These are phyloP conservation scores for Emericellopsis atlantica DNA, from an alignment of 2,329 filamentous ascomycete genomes.

Conservation along the genomic window DNA sequence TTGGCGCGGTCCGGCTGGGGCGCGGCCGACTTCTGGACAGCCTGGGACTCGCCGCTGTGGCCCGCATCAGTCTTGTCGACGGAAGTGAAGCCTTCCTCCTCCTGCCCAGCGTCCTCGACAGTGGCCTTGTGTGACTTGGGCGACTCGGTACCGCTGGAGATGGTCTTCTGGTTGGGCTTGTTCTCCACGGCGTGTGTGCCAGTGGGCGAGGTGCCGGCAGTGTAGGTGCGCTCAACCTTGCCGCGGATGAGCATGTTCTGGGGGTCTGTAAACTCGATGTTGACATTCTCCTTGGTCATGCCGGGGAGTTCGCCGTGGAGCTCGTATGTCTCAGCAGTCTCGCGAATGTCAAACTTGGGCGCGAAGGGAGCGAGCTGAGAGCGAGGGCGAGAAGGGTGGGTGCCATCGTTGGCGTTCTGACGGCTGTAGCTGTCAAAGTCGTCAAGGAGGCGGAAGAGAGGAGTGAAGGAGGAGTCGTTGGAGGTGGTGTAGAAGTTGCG, in stretches of 20 bases:
- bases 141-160: conserved; percentile 23
- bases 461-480: conserved; percentile 36
- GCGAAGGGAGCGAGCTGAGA: conserved; percentile 33
- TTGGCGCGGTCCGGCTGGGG: conserved; percentile 28
- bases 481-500: conserved; percentile 29
- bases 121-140: conserved; percentile 39
- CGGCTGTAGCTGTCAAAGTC: conserved; percentile 47
- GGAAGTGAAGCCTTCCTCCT: conserved; percentile 14
- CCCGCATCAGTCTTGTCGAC: not conserved
- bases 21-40: conserved; percentile 14
- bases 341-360: conserved; percentile 68
- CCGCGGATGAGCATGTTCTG: conserved; percentile 63
- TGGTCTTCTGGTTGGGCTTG: conserved; percentile 19
- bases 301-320: conserved; percentile 73
- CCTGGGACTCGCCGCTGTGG: conserved; percentile 3
- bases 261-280: conserved; percentile 67
- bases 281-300: conserved; percentile 58
- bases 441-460: conserved; percentile 52
- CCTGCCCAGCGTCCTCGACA: conserved; percentile 48
- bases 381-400: conserved; percentile 22
- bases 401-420: conserved; percentile 14
- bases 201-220: conserved; percentile 36
- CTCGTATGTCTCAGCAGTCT: conserved; percentile 56
- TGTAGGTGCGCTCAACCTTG: conserved; percentile 51
- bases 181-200: conserved; percentile 29